These are phyloP conservation scores for Tricholoma bakamatsutake DNA, from an alignment of 768 basidiomycete genomes.

Conservation along the genomic window DNA sequence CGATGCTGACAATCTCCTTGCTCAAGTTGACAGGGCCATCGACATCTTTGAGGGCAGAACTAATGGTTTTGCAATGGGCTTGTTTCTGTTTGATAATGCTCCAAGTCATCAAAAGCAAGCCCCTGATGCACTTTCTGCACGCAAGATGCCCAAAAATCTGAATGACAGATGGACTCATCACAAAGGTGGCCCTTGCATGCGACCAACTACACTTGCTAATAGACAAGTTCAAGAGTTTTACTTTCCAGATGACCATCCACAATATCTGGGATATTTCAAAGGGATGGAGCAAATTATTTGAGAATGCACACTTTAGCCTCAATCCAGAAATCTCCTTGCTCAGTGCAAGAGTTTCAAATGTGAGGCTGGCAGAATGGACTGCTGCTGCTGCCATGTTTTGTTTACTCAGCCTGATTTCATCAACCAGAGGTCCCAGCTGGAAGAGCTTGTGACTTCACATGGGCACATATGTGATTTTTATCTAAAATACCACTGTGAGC, in stretches of 20 bases:
- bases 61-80: slow-evolving; percentile 6
- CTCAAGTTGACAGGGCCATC: no score
- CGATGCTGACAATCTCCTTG: neutral
- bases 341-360: slow-evolving; percentile 13
- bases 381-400: slow-evolving; percentile 13
- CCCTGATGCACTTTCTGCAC: slow-evolving; percentile 21
- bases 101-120: slow-evolving; percentile 15
- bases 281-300: slow-evolving; percentile 27
- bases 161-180: no score
- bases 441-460: slow-evolving; percentile 15
- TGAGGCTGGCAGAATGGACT: slow-evolving; percentile 9
- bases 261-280: slow-evolving; percentile 28
- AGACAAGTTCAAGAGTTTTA: slow-evolving; percentile 27
- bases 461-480: slow-evolving; percentile 30
- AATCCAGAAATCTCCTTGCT: slow-evolving; percentile 11
- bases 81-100: slow-evolving; percentile 5
- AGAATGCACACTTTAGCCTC: slow-evolving; percentile 16
- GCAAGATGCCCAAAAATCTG: slow-evolving; percentile 14
- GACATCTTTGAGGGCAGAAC: neutral
- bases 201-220: slow-evolving; percentile 9
- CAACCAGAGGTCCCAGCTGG: slow-evolving; percentile 7
- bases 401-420: neutral
- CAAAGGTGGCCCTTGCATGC: no score
- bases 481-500: slow-evolving; percentile 27
- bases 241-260: slow-evolving; percentile 23